Percentiles rank a stretch among this genome's conserved stretches.
Evolutionary conservation across 2,329 filamentous ascomycete genomes (phyloP).

Genomic region (Fusarium lyarnte): DNA sequence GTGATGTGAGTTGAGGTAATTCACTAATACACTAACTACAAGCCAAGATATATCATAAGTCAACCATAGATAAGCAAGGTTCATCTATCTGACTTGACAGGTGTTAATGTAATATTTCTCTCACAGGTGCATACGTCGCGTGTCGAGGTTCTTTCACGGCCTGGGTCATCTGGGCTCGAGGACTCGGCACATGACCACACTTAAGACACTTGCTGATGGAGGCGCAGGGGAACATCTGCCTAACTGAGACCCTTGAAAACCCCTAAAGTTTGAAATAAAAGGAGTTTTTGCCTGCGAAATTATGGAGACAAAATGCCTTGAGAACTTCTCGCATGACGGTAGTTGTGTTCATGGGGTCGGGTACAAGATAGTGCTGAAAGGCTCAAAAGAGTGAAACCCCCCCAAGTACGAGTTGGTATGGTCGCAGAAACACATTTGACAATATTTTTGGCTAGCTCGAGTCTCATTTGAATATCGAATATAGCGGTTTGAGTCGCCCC

Average conservation of each 20-base stretch:
- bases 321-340: conserved; percentile 37
- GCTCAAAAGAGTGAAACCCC: conserved; percentile 31
- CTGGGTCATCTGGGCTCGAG: conserved; percentile 33
- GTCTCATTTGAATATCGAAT: not conserved
- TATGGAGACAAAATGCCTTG: conserved; percentile 16
- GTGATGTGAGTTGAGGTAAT: not conserved
- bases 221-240: conserved; percentile 39
- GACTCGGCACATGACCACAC: conserved; percentile 36
- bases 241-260: conserved; percentile 13
- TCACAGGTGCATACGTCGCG: conserved; percentile 24
- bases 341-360: conserved; percentile 34
- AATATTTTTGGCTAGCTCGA: not conserved
- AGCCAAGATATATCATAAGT: not conserved
- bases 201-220: conserved; percentile 28
- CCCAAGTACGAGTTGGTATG: not conserved
- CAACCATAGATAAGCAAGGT: not conserved
- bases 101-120: conserved; percentile 1
- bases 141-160: conserved; percentile 21
- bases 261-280: conserved; percentile 2
- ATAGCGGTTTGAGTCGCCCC: not conserved
- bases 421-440: not conserved
- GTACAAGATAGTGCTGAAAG: not conserved
- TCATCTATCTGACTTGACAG: not conserved
- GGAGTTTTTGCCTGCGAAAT: not conserved
- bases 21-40: not conserved